phyloP scores from a whole-genome alignment of 495 filamentous ascomycete genomes.

The Darksidea phi region DNA sequence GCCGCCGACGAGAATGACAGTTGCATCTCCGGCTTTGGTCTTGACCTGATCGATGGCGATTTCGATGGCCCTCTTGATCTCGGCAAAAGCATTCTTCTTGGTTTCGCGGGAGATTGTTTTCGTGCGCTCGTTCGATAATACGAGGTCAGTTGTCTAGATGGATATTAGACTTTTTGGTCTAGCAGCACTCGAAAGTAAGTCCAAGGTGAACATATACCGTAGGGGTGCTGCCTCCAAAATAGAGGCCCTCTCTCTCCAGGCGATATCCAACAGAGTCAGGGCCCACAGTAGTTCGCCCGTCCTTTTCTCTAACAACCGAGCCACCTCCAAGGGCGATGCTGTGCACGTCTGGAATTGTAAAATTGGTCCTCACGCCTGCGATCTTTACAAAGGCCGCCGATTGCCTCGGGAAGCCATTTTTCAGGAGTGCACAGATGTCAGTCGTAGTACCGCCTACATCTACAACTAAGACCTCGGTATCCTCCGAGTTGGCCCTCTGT shows the following conservation, averaged over 20 bases:
- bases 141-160: background rate
- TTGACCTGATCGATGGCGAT: constrained; percentile 50
- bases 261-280: background rate
- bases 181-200: too few relatives aligned
- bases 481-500: constrained; percentile 7
- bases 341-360: constrained; percentile 54
- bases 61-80: constrained; percentile 37
- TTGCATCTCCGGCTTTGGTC: constrained; percentile 47
- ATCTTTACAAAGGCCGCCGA: constrained; percentile 53
- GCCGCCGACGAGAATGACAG: constrained; percentile 47
- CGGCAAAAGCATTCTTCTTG: background rate
- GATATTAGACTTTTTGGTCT: too few relatives aligned
- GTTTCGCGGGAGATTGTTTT: background rate
- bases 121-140: background rate
- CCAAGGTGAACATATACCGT: too few relatives aligned
- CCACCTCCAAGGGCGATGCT: constrained; percentile 56
- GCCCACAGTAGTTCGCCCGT: constrained; percentile 7
- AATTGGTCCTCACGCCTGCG: constrained; percentile 54
- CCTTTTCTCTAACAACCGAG: constrained; percentile 48
- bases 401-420: constrained; percentile 55
- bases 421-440: constrained; percentile 53
- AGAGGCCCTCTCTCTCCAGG: background rate
- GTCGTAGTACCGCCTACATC: constrained; percentile 58
- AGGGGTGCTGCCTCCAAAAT: background rate
- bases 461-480: constrained; percentile 40